These are phyloP conservation scores for Alternaria metachromatica DNA, from an alignment of 2,329 filamentous ascomycete species.

Conservation along the genomic window DNA sequence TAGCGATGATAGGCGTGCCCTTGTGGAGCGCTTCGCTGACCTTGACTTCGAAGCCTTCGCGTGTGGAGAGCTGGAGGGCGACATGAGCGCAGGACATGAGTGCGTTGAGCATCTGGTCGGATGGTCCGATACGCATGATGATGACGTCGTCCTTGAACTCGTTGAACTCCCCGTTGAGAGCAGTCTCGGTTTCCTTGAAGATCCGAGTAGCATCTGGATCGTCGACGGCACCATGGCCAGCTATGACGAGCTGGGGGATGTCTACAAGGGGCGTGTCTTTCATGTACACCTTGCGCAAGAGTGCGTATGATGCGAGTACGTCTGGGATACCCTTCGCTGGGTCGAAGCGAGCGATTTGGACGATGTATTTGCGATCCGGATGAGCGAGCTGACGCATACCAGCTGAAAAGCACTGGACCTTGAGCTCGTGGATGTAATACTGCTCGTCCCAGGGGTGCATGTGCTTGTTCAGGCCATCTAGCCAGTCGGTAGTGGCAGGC, in stretches of 20 bases:
- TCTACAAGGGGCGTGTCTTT: slow-evolving; percentile 57
- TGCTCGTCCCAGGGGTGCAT: slow-evolving; percentile 73
- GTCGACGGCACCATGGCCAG: slow-evolving; percentile 80
- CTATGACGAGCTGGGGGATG: slow-evolving; percentile 75
- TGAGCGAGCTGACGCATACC: slow-evolving; percentile 66
- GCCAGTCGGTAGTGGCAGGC: slow-evolving; percentile 83
- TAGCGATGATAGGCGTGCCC: slow-evolving; percentile 78
- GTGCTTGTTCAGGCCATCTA: slow-evolving; percentile 81
- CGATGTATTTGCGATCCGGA: slow-evolving; percentile 73
- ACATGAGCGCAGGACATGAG: slow-evolving; percentile 75
- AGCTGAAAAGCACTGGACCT: slow-evolving; percentile 65
- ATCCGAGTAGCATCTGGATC: slow-evolving; percentile 78
- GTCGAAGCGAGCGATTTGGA: slow-evolving; percentile 83
- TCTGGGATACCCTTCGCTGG: slow-evolving; percentile 83
- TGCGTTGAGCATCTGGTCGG: slow-evolving; percentile 80
- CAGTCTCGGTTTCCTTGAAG: slow-evolving; percentile 73
- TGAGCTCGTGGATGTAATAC: slow-evolving; percentile 79
- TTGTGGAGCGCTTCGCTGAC: slow-evolving; percentile 84
- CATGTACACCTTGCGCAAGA: slow-evolving; percentile 69
- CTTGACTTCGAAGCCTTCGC: slow-evolving; percentile 87
- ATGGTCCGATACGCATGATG: slow-evolving; percentile 77
- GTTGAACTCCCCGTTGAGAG: slow-evolving; percentile 66
- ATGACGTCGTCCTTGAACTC: slow-evolving; percentile 65
- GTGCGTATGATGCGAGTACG: slow-evolving; percentile 76
- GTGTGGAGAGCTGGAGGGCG: slow-evolving; percentile 78